Conservation (phyloP, 2,329 filamentous ascomycete genomes). For the Penicillium digitatum region DNA sequence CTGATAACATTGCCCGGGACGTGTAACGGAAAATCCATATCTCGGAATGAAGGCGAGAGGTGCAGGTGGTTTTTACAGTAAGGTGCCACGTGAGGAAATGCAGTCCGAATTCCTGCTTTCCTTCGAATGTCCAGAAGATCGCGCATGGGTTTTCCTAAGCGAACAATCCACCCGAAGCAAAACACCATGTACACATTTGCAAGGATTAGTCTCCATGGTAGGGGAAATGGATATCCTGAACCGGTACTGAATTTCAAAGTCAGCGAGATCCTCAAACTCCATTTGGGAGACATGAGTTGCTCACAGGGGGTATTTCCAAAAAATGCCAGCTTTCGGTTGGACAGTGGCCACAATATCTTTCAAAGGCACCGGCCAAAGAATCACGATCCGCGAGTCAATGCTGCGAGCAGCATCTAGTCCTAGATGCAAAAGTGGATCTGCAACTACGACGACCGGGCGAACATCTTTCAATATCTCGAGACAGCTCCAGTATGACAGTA, state of each 20-base stretch:
- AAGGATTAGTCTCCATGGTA: conserved; percentile 44
- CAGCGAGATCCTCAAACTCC: not conserved
- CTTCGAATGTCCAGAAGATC: conserved; percentile 26
- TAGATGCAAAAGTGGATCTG: conserved; percentile 46
- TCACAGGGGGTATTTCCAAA: conserved; percentile 37
- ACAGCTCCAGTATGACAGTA: conserved; percentile 40
- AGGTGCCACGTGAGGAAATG: conserved; percentile 28
- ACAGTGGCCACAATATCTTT: conserved; percentile 40
- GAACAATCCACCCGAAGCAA: conserved; percentile 11
- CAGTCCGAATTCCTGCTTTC: conserved; percentile 24
- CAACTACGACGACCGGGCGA: conserved; percentile 41
- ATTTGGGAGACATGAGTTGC: not conserved
- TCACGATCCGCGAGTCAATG: conserved; percentile 31
- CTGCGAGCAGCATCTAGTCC: conserved; percentile 44
- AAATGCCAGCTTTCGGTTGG: conserved; percentile 36
- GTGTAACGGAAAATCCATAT: conserved; percentile 42
- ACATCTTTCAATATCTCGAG: conserved; percentile 38
- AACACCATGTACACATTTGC: conserved; percentile 44
- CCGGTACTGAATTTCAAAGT: conserved; percentile 33
- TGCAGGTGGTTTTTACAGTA: conserved; percentile 28
- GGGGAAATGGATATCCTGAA: conserved; percentile 46
- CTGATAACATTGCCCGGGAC: conserved; percentile 42
- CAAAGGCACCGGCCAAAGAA: conserved; percentile 47
- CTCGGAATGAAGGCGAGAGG: conserved; percentile 29
- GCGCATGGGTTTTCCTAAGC: conserved; percentile 10